These are phyloP conservation scores for Coelastrella sp. DNA, from an alignment of 139 green algal genomes.

Conservation along the genomic window DNA sequence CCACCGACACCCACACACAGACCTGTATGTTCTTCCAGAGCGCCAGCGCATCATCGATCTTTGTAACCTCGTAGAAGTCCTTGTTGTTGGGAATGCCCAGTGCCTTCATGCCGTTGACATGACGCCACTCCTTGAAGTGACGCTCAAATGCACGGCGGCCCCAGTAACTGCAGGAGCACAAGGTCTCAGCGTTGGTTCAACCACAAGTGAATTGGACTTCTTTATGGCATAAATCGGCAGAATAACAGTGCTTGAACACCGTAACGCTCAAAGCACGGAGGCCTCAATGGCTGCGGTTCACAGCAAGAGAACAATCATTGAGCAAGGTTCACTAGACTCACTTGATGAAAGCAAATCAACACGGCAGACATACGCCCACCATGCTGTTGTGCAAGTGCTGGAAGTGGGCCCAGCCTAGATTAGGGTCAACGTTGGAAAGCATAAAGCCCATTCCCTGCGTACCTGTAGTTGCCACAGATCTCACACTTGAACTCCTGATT, in stretches of 20 bases:
- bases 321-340: no score
- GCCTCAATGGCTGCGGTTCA: no score
- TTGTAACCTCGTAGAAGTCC: slow-evolving; percentile 94
- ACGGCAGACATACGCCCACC: no score
- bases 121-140: slow-evolving; percentile 96
- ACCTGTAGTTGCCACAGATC: slow-evolving; percentile 96
- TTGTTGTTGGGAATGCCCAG: slow-evolving; percentile 98
- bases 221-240: no score
- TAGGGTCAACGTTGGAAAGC: background rate
- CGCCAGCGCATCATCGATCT: slow-evolving; percentile 90
- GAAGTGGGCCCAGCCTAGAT: no score
- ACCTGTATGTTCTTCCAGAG: slow-evolving; percentile 80
- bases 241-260: no score
- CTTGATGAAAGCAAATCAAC: no score
- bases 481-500: slow-evolving; percentile 93
- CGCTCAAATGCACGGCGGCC: slow-evolving; percentile 96
- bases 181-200: background rate
- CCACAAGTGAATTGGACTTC: background rate
- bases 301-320: no score
- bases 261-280: no score
- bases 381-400: no score
- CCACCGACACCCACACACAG: no score
- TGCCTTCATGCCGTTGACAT: slow-evolving; percentile 94
- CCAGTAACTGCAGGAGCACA: slow-evolving; percentile 77
- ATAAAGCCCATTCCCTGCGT: slow-evolving; percentile 50